Base-by-base conservation (phyloP, 2,329 filamentous ascomycete species). In the Pyricularia sp. region DNA sequence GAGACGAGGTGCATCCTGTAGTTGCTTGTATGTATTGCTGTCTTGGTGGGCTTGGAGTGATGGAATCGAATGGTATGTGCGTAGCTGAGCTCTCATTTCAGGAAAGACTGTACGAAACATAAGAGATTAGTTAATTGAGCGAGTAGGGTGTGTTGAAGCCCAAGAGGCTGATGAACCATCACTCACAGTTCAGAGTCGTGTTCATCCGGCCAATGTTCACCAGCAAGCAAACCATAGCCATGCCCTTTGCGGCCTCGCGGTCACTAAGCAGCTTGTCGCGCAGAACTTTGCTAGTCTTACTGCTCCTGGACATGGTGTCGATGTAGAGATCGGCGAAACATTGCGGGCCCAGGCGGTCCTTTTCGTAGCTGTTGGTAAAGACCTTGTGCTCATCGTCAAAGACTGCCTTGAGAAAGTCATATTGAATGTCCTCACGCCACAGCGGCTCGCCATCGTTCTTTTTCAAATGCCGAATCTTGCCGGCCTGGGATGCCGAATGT, bases 121-220 rank as follows among this genome's bases (percentile, higher is more conserved):
- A 69, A 74, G 72, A 20, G n/a, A 58, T 23, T 23, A 58, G 20
- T 69, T 11, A 64, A 23, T 31, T 26, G 25, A 14, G 9, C 61
- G 14, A 2, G 20, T 26, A 2, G 61, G 42, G 42, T n/a, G 9
- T n/a, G 42, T 55, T n/a, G 20, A n/a, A 20, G 33, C 33, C 33
- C 33, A 42, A 17, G 33, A 42, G 42, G 42, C 6, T 1, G 65
- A 58, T 28, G 36, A 10, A 33, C 42, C 65, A 64, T 69, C 68
- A 64, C 88, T 77, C 83, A 97, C 94, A 98, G 77, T 99, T 99
- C 65, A 99, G 84, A 0, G 95, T 99, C 1, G 95, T 99, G 79
- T 99, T 99, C 95, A 99, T 99, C 72, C 95, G 87, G 70, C 95
- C 95, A 72, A 99, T 92, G 76, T 99, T 99, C 78, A 99, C 95